A percentile compares a stretch with the other conserved stretches of the same genome.
These are phyloP conservation scores for Salix exigua DNA, from an alignment of 345 rosid genomes.

Conservation along the genomic window DNA sequence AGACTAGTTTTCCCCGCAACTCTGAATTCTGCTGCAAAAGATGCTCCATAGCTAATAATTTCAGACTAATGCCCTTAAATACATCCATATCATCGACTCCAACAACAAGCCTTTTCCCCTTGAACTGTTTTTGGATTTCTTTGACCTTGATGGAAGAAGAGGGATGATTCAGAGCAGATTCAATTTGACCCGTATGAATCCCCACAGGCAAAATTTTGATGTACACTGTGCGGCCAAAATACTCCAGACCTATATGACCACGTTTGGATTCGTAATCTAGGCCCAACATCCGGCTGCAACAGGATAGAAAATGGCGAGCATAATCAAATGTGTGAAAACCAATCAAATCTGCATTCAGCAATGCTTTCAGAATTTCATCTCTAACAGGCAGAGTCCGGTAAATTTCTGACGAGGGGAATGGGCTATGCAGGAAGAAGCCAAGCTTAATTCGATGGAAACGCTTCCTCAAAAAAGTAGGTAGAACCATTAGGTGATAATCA, in stretches of 20 bases:
- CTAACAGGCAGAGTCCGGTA: conserved; percentile 43
- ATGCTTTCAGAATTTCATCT: conserved; percentile 38
- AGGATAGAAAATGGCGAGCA: conserved; percentile 49
- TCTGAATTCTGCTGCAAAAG: conserved; percentile 31
- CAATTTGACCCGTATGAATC: conserved; percentile 38
- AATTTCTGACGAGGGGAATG: conserved; percentile 48
- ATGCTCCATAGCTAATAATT: conserved; percentile 39
- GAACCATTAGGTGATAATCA: conserved; percentile 48
- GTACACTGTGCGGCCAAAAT: conserved; percentile 41
- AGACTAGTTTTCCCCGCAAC: conserved; percentile 32
- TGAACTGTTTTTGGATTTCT: conserved; percentile 34
- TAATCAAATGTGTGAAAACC: conserved; percentile 52
- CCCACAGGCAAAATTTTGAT: conserved; percentile 43
- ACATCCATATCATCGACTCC: conserved; percentile 53
- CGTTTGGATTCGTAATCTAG: conserved; percentile 44
- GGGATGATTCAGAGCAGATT: conserved; percentile 33
- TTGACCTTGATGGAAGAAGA: conserved; percentile 29
- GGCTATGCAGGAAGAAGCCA: conserved; percentile 51
- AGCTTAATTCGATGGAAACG: conserved; percentile 36
- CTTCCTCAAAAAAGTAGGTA: conserved; percentile 44
- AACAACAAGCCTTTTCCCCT: conserved; percentile 33
- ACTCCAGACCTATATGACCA: conserved; percentile 43
- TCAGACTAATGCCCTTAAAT: conserved; percentile 44
- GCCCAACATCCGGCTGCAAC: conserved; percentile 48
- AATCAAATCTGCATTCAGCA: conserved; percentile 43